phyloP scores from a whole-genome alignment of 2,329 filamentous ascomycete genomes.

The Clonostachys rosea region DNA sequence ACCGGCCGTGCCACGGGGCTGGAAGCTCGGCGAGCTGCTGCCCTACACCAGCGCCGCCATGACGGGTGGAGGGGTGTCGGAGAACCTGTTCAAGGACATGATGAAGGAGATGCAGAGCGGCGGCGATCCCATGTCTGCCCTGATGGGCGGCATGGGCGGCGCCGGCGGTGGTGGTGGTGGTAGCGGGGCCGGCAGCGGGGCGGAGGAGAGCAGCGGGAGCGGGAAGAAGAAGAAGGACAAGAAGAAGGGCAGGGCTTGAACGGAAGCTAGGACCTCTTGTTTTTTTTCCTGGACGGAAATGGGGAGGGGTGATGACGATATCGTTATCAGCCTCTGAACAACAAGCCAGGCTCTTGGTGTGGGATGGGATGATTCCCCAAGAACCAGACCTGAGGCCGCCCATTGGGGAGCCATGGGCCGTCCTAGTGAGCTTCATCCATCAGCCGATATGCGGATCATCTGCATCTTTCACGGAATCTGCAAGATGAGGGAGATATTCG shows the following conservation, averaged over 20 bases:
- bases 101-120: conserved; percentile 81
- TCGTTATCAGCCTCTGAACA: no score
- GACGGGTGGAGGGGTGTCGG: conserved; percentile 87
- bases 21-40: conserved; percentile 82
- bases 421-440: no score
- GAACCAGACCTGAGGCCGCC: no score
- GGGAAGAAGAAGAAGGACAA: conserved; percentile 44
- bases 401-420: no score
- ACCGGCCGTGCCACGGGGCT: conserved; percentile 76
- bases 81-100: conserved; percentile 94
- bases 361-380: neutral
- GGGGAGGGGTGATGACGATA: no score
- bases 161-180: conserved; percentile 12
- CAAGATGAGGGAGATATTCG: no score
- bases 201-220: conserved; percentile 10
- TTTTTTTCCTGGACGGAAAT: no score
- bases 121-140: conserved; percentile 37
- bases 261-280: neutral
- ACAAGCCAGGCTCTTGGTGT: no score
- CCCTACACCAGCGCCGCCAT: conserved; percentile 86
- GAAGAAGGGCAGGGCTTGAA: conserved; percentile 38
- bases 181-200: conserved; percentile 13
- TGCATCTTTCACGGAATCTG: no score
- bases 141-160: conserved; percentile 30
- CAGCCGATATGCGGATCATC: no score